These are phyloP conservation scores for Silene coronaria DNA, from an alignment of 179 eudicot genomes.

Conservation along the genomic window DNA sequence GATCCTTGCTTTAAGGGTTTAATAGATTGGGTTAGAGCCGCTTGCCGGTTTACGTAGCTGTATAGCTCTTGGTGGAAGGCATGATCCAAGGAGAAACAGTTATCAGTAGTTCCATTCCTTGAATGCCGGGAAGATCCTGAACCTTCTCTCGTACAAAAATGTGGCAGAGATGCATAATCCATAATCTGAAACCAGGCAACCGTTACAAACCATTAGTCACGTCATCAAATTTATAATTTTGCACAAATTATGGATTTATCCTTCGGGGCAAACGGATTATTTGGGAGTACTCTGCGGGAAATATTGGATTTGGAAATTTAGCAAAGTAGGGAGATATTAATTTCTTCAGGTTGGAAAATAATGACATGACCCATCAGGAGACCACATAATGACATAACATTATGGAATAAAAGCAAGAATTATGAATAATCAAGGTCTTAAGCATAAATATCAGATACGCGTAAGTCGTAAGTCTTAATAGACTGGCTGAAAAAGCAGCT, in stretches of 20 bases:
- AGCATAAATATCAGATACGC: not conserved
- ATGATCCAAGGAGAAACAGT: constrained; percentile 88
- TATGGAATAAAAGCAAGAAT: not conserved
- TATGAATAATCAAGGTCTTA: not conserved
- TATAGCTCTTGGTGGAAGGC: constrained; percentile 78
- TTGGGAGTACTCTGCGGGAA: not conserved
- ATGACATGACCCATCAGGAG: not conserved
- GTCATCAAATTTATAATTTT: not conserved
- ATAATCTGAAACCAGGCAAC: constrained; percentile 52
- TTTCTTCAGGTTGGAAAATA: not conserved
- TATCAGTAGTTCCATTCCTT: constrained; percentile 46
- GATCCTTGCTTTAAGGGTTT: constrained; percentile 66
- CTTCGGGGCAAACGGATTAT: not conserved
- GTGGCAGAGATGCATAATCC: constrained; percentile 92
- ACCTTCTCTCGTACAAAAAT: constrained; percentile 90
- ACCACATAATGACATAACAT: not conserved
- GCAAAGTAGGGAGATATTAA: not conserved
- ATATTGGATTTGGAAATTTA: not conserved
- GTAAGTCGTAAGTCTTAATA: no score
- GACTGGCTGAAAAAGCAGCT: not conserved
- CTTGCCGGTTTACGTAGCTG: constrained; percentile 52
- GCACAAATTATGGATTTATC: not conserved
- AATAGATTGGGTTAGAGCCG: constrained; percentile 23
- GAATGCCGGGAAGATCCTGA: constrained; percentile 79
- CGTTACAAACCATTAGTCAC: constrained; percentile 4